phyloP scores from a whole-genome alignment of 1,139 yeast species.

The Suhomyces bokatorum region DNA sequence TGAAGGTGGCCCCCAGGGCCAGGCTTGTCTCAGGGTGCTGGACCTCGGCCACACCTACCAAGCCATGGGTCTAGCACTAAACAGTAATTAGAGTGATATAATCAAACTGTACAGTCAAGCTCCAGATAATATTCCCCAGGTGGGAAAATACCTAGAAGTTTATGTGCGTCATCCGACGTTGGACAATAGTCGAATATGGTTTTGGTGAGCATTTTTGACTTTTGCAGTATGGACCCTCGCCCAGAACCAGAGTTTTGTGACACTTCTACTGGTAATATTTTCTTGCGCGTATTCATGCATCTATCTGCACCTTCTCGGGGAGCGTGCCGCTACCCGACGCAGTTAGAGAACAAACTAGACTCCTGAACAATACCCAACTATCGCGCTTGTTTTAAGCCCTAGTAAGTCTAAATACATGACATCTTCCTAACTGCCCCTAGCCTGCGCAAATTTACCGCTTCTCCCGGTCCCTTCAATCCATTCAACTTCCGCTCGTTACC shows the following conservation, averaged over 20 bases:
- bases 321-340: conserved; percentile 2
- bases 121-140: not conserved
- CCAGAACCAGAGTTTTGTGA: not conserved
- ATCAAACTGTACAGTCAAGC: not conserved
- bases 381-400: conserved; percentile 1
- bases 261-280: not conserved
- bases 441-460: not conserved
- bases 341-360: not conserved
- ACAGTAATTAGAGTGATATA: conserved; percentile 3
- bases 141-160: too few relatives aligned
- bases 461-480: not conserved
- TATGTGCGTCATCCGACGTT: not conserved
- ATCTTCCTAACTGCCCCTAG: not conserved
- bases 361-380: not conserved
- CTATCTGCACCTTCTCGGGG: conserved; percentile 2
- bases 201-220: not conserved
- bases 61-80: not conserved
- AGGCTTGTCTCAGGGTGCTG: too few relatives aligned
- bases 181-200: not conserved
- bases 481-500: not conserved
- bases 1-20: too few relatives aligned
- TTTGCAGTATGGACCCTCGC: not conserved
- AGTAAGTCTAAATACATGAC: not conserved
- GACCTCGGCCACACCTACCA: too few relatives aligned
- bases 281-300: not conserved